Base-by-base conservation (phyloP, 208 protist species). In the Leptomonas pyrrhocoris region DNA sequence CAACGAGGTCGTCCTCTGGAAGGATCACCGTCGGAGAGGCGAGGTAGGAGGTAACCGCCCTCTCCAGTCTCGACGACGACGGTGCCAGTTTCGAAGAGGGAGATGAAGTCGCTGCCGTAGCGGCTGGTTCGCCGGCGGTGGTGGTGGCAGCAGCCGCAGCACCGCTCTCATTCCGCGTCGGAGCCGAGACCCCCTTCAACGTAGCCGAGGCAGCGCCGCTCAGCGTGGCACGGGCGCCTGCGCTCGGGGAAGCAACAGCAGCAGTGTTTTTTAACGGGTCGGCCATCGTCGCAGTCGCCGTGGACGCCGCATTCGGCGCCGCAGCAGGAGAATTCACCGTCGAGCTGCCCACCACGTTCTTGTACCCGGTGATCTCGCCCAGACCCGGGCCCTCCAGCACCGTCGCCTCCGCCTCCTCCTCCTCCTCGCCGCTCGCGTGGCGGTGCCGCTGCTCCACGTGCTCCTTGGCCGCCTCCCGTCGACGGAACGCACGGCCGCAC, bases 401-500 rank as follows among this genome's bases (percentile, higher is more conserved):
- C 18, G 30, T 21, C 15, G 81, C 81, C n/a, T 15, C 57, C 11
- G 18, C 28, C 28, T 25, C 57, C 23, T 25, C 40, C n/a, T 25
- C 40, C n/a, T 25, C 28, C 23, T 63, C 34, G 49, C 18, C 34
- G 4, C 49, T 23, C 8, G 15, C 2, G 8, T 4, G 12, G 28
- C 23, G 38, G 73, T 91, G 89, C 7, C 78, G 77, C 51, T 67
- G 59, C 50, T 63, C 76, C 42, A 91, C 83, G 67, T 94, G 89
- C 30, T 70, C 69, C 58, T 75, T 74, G 8, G 84, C 86, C 28
- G 69, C 70, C 15, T 66, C 61, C 2, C 66, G 55, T 5, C 69
- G 51, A 2, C 86, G 71, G 64, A 84, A 94, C 2, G 74, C 68
- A 21, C 85, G 86, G 8, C 84, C 83, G 60, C 89, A 94, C 1